Evolutionary conservation across 768 basidiomycete species (phyloP), one percentile per base, ranked within the genome.

Genomic region (Hortiboletus campestris): DNA sequence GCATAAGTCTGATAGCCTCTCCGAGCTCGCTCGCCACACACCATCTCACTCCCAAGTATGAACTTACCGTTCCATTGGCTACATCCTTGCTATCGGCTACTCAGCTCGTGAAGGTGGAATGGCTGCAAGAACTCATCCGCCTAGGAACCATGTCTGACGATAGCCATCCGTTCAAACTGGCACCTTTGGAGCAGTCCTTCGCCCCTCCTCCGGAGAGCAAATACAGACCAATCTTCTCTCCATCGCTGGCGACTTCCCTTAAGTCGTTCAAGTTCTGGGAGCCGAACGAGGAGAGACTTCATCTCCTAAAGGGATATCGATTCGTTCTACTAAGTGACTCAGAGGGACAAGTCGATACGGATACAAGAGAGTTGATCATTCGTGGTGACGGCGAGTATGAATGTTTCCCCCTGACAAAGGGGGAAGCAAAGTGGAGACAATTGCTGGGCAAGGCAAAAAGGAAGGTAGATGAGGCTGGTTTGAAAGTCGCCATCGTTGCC

Each of bases 241-340:
- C 82, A 1, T 68, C 77, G 3, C 72, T 90, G 2, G 66, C 78
- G 1, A 56, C 78, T 0, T 56, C 74, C 3, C 74, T 85, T 38
- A 84, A 84, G 65, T 73, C 70, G 0, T 74, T 80, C 64, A 79
- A 75, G 28, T 71, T 81, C 3, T 90, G 89, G 89, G 81, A 85
- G 54, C 84, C 84, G 0, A 85, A 84, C 50, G 84, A 87, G 63
- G 82, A 77, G 52, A 77, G 89, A 10, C 61, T 82, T 10, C 75
- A 77, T 45, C 73, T 91, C 63, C 75, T 91, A 32, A 66, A 69
- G 6, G 67, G 69, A 0, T 80, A 75, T 56, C 76, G 84, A 9
- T 89, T 90, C 62, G 63, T 90, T 8, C 83, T 84, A 50, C 72
- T 85, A 6, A 79, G 80, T 2, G 85, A 87, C 60, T 80, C 77